These are phyloP conservation scores for Annulohypoxylon maeteangense DNA, from an alignment of 495 filamentous ascomycete species.

Conservation along the genomic window DNA sequence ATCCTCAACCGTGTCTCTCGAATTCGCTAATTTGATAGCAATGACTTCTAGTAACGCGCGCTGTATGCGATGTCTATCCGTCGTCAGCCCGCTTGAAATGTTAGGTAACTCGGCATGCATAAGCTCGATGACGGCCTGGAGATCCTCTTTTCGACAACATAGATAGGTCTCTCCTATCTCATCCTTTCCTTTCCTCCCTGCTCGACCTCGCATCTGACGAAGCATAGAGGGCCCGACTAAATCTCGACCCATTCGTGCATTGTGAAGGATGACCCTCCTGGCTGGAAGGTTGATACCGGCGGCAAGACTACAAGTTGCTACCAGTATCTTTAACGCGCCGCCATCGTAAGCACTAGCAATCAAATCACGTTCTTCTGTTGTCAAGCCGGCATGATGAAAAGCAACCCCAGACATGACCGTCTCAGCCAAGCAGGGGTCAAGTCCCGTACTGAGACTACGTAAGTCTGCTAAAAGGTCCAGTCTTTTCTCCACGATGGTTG, in stretches of 20 bases:
- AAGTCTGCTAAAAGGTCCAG: constrained; percentile 75
- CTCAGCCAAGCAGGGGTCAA: constrained; percentile 73
- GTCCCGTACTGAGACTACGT: constrained; percentile 70
- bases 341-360: constrained; percentile 78
- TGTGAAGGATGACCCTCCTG: constrained; percentile 80
- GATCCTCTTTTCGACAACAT: constrained; percentile 75
- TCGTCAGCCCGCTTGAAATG: constrained; percentile 74
- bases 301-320: constrained; percentile 86
- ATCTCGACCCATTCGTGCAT: constrained; percentile 80
- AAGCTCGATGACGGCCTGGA: constrained; percentile 74
- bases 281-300: constrained; percentile 84
- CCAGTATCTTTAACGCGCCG: constrained; percentile 75
- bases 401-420: constrained; percentile 75
- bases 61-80: constrained; percentile 75
- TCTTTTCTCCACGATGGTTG: constrained; percentile 65
- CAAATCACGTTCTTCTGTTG: constrained; percentile 81
- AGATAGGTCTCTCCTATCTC: constrained; percentile 83
- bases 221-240: constrained; percentile 78
- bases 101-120: constrained; percentile 78
- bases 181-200: constrained; percentile 85
- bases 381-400: constrained; percentile 86
- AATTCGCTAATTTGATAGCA: constrained; percentile 76
- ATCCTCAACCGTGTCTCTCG: constrained; percentile 72
- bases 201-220: constrained; percentile 85
- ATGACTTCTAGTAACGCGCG: constrained; percentile 80